phyloP scores from a whole-genome alignment of 805 yeast species.

The Vanderwaltozyma polyspora region DNA sequence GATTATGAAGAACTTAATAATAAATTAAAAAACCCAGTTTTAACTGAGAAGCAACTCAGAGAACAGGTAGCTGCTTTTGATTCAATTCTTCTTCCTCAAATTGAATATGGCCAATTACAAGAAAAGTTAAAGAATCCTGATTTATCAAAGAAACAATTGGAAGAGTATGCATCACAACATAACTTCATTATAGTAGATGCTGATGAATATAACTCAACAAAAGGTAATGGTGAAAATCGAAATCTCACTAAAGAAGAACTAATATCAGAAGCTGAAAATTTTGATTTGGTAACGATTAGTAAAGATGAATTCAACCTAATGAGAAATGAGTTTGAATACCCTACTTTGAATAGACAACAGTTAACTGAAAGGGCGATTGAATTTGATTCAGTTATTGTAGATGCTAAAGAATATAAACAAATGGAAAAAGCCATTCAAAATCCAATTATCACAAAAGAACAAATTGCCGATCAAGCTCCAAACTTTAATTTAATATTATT shows the following conservation, averaged over 20 bases:
- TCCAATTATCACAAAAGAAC: constrained; percentile 19
- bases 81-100: background rate
- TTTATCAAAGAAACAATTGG: too few relatives aligned
- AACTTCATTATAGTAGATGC: too few relatives aligned
- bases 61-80: background rate
- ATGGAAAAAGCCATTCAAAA: constrained; percentile 20
- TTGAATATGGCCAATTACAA: background rate
- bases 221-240: too few relatives aligned
- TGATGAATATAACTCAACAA: too few relatives aligned
- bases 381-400: constrained; percentile 19
- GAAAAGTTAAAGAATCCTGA: background rate
- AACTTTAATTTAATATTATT: constrained; percentile 3
- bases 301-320: constrained; percentile 4
- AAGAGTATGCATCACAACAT: too few relatives aligned
- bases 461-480: constrained; percentile 21
- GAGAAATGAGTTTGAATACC: background rate
- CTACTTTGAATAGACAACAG: constrained; percentile 4
- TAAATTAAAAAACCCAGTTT: too few relatives aligned
- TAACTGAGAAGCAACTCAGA: background rate
- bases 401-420: constrained; percentile 23
- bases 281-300: too few relatives aligned
- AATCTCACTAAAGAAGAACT: too few relatives aligned
- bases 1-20: background rate
- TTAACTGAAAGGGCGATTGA: constrained; percentile 10
- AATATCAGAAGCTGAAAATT: too few relatives aligned